A percentile compares a stretch with the other conserved stretches of the same genome.
Conservation (phyloP, 2,329 filamentous ascomycete species). For the Penicillium nordicum region DNA sequence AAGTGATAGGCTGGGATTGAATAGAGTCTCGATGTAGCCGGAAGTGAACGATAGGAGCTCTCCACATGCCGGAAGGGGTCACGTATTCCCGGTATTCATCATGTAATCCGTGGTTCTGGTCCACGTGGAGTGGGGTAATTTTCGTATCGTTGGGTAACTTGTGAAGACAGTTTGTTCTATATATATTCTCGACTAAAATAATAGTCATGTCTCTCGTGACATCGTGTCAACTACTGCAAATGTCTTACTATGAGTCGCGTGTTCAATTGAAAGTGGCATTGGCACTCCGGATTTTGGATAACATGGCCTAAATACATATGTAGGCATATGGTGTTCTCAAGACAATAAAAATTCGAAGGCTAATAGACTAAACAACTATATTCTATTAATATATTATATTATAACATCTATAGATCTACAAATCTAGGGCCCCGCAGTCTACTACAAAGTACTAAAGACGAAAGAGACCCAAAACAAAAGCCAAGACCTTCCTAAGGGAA, state of each 20-base stretch:
- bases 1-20: background rate
- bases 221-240: background rate
- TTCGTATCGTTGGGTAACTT: background rate
- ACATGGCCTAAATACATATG: too few relatives aligned
- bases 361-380: background rate
- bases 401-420: background rate
- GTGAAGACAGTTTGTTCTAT: background rate
- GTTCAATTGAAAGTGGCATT: background rate
- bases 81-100: slow-evolving; percentile 6
- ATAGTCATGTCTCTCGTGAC: background rate
- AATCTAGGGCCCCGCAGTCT: background rate
- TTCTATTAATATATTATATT: background rate
- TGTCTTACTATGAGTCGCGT: background rate
- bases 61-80: slow-evolving; percentile 8
- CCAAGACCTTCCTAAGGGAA: slow-evolving; percentile 3
- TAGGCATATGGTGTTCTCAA: background rate
- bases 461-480: background rate
- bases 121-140: slow-evolving; percentile 1
- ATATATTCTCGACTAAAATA: background rate
- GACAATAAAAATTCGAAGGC: background rate
- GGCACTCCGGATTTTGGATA: background rate
- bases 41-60: slow-evolving; percentile 5
- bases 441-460: background rate
- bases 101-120: background rate
- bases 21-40: background rate